Evolutionary conservation across 768 basidiomycete species (phyloP).

Genomic region (Tricholoma furcatifolium): DNA sequence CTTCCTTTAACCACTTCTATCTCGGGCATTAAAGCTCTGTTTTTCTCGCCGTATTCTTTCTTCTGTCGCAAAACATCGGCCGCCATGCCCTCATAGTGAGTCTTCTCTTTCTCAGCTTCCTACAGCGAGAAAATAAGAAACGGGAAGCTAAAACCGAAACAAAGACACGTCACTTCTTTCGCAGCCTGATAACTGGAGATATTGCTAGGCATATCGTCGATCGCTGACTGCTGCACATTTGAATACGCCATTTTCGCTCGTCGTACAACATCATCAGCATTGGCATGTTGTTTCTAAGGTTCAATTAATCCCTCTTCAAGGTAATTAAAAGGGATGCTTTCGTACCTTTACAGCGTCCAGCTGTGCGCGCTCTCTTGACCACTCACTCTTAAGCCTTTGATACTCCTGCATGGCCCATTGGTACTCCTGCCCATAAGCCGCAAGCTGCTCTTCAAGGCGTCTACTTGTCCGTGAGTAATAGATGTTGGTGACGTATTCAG

Average conservation of each 20-base stretch:
- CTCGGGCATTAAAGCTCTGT: conserved; percentile 41
- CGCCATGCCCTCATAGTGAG: conserved; percentile 46
- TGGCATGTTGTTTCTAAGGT: conserved; percentile 26
- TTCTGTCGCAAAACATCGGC: conserved; percentile 43
- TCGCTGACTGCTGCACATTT: conserved; percentile 56
- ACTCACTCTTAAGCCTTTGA: conserved; percentile 26
- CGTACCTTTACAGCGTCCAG: conserved; percentile 33
- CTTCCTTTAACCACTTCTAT: conserved; percentile 44
- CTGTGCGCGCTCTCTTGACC: conserved; percentile 24
- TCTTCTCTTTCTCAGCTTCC: conserved; percentile 58
- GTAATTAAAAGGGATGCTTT: no score
- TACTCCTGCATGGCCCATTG: conserved; percentile 25
- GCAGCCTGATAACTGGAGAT: conserved; percentile 56
- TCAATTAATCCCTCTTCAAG: background rate
- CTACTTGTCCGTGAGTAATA: conserved; percentile 28
- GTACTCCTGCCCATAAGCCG: conserved; percentile 37
- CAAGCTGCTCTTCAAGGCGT: conserved; percentile 41
- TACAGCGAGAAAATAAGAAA: conserved; percentile 22
- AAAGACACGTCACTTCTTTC: conserved; percentile 41
- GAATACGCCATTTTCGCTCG: conserved; percentile 26
- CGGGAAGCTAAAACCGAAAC: background rate
- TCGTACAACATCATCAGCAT: conserved; percentile 12
- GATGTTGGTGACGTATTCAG: background rate
- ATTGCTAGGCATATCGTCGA: conserved; percentile 67
- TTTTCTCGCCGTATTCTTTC: conserved; percentile 43